A percentile compares a stretch with the other conserved stretches of the same genome.
Evolutionary conservation across 2,329 filamentous ascomycete species (phyloP).

Genomic region (Dactylella cylindrospora): DNA sequence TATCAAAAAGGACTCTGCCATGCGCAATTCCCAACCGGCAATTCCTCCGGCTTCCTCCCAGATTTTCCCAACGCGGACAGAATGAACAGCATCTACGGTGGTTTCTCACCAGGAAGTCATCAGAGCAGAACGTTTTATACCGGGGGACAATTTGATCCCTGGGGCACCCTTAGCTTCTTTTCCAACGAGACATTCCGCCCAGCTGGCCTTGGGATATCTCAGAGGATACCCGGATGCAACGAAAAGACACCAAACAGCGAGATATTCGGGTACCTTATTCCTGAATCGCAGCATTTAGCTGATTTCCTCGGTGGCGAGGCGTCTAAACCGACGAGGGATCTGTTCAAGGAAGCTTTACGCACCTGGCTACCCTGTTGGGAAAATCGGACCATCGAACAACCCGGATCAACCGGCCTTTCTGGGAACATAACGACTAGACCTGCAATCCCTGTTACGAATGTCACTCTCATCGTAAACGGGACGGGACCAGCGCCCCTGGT

Average conservation of each 20-base stretch:
- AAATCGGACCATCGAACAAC: too few species aligned
- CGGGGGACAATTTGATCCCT: constrained; percentile 59
- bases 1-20: constrained; percentile 56
- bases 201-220: constrained; percentile 51
- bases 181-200: constrained; percentile 54
- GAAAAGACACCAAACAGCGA: constrained; percentile 50
- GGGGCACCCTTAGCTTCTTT: constrained; percentile 56
- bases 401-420: too few species aligned
- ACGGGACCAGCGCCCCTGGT: too few species aligned
- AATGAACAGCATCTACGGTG: constrained; percentile 56
- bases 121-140: constrained; percentile 35
- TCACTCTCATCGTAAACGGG: too few species aligned
- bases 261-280: constrained; percentile 57
- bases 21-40: constrained; percentile 56
- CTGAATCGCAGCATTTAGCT: constrained; percentile 56
- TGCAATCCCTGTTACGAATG: too few species aligned
- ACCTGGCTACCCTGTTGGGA: constrained; percentile 32
- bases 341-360: constrained; percentile 15
- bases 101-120: constrained; percentile 52
- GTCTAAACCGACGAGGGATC: not conserved
- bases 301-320: constrained; percentile 52
- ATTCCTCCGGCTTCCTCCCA: constrained; percentile 53
- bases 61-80: constrained; percentile 52
- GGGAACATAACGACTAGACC: too few species aligned
- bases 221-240: constrained; percentile 55